These are phyloP conservation scores for Candida pseudoviswanathii DNA, from an alignment of 1,139 yeast species.

Conservation along the genomic window DNA sequence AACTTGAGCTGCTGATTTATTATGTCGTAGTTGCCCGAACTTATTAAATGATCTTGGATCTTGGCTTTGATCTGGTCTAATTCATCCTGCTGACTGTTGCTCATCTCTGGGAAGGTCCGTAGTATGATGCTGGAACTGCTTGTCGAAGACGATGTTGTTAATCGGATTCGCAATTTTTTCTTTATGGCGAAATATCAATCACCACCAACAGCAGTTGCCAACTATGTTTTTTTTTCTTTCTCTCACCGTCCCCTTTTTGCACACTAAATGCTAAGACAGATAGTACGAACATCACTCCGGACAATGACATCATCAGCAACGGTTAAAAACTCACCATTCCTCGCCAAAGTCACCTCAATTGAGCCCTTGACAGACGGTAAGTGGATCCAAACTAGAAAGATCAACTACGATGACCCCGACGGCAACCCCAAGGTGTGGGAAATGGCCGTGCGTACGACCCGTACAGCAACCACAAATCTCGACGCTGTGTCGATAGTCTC, in stretches of 20 bases:
- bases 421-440: constrained; percentile 82
- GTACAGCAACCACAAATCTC: constrained; percentile 63
- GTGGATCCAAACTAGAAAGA: constrained; percentile 54
- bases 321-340: constrained; percentile 36
- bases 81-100: constrained; percentile 35
- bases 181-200: too few relatives aligned
- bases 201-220: too few relatives aligned
- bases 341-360: constrained; percentile 34
- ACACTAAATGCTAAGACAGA: constrained; percentile 6
- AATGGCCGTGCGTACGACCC: constrained; percentile 81
- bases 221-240: background rate
- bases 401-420: constrained; percentile 69
- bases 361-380: constrained; percentile 37
- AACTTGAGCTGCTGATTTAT: constrained; percentile 64
- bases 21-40: constrained; percentile 78
- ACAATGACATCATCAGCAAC: constrained; percentile 8
- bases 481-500: constrained; percentile 94
- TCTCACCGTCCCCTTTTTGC: background rate
- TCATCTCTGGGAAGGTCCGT: background rate
- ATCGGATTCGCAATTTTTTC: background rate
- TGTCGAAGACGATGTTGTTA: too few relatives aligned
- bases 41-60: constrained; percentile 69
- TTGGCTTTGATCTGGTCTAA: constrained; percentile 58
- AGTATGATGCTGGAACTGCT: background rate
- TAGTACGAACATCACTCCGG: background rate